Percentiles rank a stretch among this genome's conserved stretches.
Evolutionary conservation across 2,329 filamentous ascomycete genomes (phyloP).

Genomic region (Ceratocystis harringtonii): DNA sequence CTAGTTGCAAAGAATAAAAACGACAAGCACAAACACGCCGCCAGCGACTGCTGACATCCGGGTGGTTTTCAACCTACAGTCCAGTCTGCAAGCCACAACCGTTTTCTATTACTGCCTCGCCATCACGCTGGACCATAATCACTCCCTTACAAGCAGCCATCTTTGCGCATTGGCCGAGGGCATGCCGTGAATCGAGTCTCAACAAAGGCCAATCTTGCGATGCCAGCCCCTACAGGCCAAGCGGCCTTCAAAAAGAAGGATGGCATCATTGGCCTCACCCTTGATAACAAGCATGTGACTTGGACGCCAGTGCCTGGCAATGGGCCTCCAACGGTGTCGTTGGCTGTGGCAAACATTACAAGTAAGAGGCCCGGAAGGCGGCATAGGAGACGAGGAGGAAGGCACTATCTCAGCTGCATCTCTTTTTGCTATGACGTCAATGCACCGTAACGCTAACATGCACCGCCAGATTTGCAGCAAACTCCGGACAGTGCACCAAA

Average conservation of each 20-base stretch:
- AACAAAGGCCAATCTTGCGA: slow-evolving; percentile 22
- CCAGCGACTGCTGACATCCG: too few species aligned
- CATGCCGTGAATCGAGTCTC: slow-evolving; percentile 1
- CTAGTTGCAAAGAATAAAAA: not conserved
- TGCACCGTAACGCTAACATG: not conserved
- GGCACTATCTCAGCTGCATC: slow-evolving; percentile 10
- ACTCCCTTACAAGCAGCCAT: not conserved
- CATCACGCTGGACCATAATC: not conserved
- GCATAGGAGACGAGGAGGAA: not conserved
- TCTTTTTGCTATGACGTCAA: not conserved
- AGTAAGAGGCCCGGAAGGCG: slow-evolving; percentile 40
- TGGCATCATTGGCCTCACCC: slow-evolving; percentile 61
- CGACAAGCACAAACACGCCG: too few species aligned
- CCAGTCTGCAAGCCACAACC: too few species aligned
- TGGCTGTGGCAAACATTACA: slow-evolving; percentile 62
- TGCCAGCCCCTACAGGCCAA: slow-evolving; percentile 48
- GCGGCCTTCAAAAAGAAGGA: slow-evolving; percentile 93
- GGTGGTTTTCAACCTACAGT: too few species aligned
- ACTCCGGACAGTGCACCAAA: slow-evolving; percentile 78
- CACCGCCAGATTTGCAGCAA: slow-evolving; percentile 65
- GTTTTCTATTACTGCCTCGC: not conserved
- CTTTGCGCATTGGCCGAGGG: not conserved
- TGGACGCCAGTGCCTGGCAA: slow-evolving; percentile 61
- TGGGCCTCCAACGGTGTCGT: slow-evolving; percentile 49
- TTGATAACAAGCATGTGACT: slow-evolving; percentile 57